Evolutionary conservation across 441 rosid species (phyloP), one percentile per base, ranked within the genome.

Genomic region (Syzygium syzygioides): DNA sequence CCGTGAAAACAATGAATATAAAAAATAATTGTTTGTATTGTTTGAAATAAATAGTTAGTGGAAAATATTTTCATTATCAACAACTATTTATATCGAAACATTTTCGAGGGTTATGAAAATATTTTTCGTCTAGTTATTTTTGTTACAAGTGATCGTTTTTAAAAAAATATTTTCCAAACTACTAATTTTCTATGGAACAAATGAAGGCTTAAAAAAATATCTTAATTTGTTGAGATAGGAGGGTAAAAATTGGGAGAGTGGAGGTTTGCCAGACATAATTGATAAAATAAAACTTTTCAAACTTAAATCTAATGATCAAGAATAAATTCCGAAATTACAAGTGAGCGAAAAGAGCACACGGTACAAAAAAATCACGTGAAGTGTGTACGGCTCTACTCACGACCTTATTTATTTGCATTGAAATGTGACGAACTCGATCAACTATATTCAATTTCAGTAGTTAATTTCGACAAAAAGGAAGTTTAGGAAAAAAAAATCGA

Each of bases 1-100:
- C 9, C 48, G 48, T 45, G 48, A 45, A 45, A 45, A 9, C 48
- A 7, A 45, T 45, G 2, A 45, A 45, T 45, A 2, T 45, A 0
- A 7, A 45, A 45, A 45, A 45, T 64, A 1, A 30, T 30, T 1
- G 0, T 64, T 2, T 17, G 2, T 0, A 17, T 30, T 10, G 4
- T 11, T 14, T 64, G 18, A 64, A 30, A 64, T 64, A 4, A 4
- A 64, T 15, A 1, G 0, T 2, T 3, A 6, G n/a, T 14, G 17
- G 3, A 62, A 62, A 62, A n/a, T 62, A 1, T 28, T n/a, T 4
- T n/a, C 4, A 28, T 28, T 62, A 62, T 62, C 9, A 1, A 64
- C 0, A 30, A 15, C 18, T 1, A 0, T 30, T n/a, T 17, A 9
- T 30, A 9, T 66, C 2, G 3, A 66, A 66, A 17, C 3, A 19